Conservation (phyloP, 1,284 basidiomycete genomes). For the Ceratobasidium sp. region DNA sequence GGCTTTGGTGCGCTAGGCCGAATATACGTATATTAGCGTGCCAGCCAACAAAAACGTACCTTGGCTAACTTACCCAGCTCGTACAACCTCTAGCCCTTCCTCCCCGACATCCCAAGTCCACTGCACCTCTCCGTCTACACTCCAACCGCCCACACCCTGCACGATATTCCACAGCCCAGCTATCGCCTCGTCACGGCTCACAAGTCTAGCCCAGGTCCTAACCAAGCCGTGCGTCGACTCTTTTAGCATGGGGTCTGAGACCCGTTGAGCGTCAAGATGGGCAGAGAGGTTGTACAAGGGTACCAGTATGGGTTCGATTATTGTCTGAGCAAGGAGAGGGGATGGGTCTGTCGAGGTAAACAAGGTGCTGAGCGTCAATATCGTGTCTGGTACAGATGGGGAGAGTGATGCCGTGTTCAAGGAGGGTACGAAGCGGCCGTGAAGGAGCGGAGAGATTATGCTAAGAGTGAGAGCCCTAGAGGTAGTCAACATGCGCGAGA, state of each 20-base stretch:
- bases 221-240: constrained; percentile 70
- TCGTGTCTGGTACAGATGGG: constrained; percentile 52
- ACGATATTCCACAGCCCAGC: constrained; percentile 71
- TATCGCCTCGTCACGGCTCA: constrained; percentile 64
- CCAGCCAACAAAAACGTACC: constrained; percentile 25
- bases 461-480: constrained; percentile 55
- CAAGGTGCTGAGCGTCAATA: constrained; percentile 61
- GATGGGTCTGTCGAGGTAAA: constrained; percentile 82
- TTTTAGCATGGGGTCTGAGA: constrained; percentile 69
- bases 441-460: constrained; percentile 60
- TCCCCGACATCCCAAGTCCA: constrained; percentile 51
- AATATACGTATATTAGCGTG: background rate
- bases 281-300: constrained; percentile 73
- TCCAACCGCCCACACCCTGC: constrained; percentile 61
- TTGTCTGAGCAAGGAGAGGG: constrained; percentile 67
- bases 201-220: constrained; percentile 77
- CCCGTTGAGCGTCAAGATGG: constrained; percentile 63
- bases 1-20: constrained; percentile 18
- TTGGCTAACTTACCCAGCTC: constrained; percentile 47
- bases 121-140: constrained; percentile 47
- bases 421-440: constrained; percentile 53
- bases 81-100: constrained; percentile 43
- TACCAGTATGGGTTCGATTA: constrained; percentile 75
- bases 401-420: constrained; percentile 49
- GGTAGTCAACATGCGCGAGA: constrained; percentile 69